phyloP scores from a whole-genome alignment of 805 yeast species.

The Saccharomycopsis oosterbeekiorum region DNA sequence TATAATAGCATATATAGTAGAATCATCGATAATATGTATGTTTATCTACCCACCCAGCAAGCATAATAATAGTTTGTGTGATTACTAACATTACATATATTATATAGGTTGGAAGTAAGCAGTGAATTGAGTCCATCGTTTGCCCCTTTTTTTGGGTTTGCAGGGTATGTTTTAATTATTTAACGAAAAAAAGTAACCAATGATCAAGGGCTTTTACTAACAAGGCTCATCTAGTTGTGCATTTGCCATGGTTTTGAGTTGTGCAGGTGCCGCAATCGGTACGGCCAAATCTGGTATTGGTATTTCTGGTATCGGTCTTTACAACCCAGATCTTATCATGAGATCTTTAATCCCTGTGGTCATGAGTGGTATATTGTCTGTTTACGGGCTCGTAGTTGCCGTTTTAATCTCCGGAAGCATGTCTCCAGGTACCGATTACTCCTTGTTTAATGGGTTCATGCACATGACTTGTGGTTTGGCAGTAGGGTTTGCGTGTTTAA shows the following conservation, averaged over 20 bases:
- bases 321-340: constrained; percentile 95
- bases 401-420: constrained; percentile 80
- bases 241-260: constrained; percentile 80
- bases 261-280: constrained; percentile 98
- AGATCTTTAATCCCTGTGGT: constrained; percentile 93
- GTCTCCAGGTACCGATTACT: constrained; percentile 67
- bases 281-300: constrained; percentile 98
- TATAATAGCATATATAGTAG: no score
- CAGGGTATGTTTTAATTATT: constrained; percentile 46
- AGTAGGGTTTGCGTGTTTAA: constrained; percentile 93
- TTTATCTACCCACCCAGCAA: no score
- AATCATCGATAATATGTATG: no score
- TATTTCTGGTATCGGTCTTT: constrained; percentile 95
- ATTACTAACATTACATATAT: neutral
- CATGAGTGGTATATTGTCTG: constrained; percentile 95
- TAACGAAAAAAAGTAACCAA: neutral
- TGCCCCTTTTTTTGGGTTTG: constrained; percentile 97
- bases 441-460: constrained; percentile 94
- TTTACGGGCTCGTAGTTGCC: constrained; percentile 93
- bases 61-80: neutral
- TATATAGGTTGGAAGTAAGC: constrained; percentile 27
- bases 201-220: neutral
- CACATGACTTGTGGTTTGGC: constrained; percentile 92
- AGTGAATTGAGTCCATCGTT: constrained; percentile 76
- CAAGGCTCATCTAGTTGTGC: constrained; percentile 44